Base-by-base conservation (phyloP, 2,329 filamentous ascomycete species). In the Fusarium beomiforme region DNA sequence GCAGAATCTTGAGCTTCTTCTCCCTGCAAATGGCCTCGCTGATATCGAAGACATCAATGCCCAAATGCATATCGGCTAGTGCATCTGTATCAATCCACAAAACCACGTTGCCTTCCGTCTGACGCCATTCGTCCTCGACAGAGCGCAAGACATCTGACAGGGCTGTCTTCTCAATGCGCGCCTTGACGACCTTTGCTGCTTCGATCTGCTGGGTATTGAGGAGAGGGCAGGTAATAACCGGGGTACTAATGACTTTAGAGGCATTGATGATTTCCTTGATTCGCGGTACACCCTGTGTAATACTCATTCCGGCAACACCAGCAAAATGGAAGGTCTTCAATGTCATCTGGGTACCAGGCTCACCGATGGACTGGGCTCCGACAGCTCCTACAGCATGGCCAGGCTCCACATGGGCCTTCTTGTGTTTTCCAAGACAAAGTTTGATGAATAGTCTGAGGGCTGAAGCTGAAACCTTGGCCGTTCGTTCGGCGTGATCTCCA, bases 251-350 rank as follows among this genome's bases (percentile, higher is more conserved):
- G 53, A 86, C 85, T 80, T 94, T 97, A 12, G 94, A 97, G 9
- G 96, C 96, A 83, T 99, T 99, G 90, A 99, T 99, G 74, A 99
- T 99, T 86, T 99, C 96, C 84, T 99, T 99, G 85, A 99, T 99
- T 91, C 96, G 95, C 3, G 96, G 96, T 10, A 99, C 96, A 93
- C 96, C 96, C 79, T 98, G 94, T 0, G 96, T 99, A 79, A 99
- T 97, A 87, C 94, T 97, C 96, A 99, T 98, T 80, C 95, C 95
- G 44, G 96, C 96, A 71, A 99, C 96, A 92, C 96, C 96, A 79
- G 96, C 96, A 85, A 99, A 99, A 92, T 98, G 96, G 90, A 98
- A 98, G 79, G 96, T 98, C 84, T 98, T 98, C 71, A 99, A 84
- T 2, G 96, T 99, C 96, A 99, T 99, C 82, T 99, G 96, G 1